A percentile compares a stretch with the other conserved stretches of the same genome.
phyloP scores from a whole-genome alignment of 2,329 filamentous ascomycete species.

The Penicillium sp. region DNA sequence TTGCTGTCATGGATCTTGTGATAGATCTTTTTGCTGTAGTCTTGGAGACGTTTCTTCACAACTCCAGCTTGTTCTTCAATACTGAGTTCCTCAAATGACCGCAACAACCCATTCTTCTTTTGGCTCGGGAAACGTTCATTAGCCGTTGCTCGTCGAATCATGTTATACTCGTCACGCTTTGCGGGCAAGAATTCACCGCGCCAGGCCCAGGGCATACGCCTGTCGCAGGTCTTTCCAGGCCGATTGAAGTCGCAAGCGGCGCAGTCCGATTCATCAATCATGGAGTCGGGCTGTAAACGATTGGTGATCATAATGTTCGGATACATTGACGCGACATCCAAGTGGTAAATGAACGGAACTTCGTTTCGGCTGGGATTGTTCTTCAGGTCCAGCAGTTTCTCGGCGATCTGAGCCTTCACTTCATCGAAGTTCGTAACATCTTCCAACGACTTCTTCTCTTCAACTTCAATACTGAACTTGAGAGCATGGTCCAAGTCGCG shows the following conservation, averaged over 20 bases:
- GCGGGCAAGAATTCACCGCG: conserved; percentile 95
- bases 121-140: conserved; percentile 91
- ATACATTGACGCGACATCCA: conserved; percentile 99
- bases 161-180: conserved; percentile 98
- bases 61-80: conserved; percentile 79
- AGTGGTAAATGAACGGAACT: conserved; percentile 89
- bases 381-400: conserved; percentile 71
- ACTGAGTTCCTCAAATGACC: conserved; percentile 78
- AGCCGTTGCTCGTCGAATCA: conserved; percentile 89
- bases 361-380: conserved; percentile 82
- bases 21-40: conserved; percentile 98
- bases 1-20: conserved; percentile 97
- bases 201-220: conserved; percentile 95
- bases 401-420: conserved; percentile 78
- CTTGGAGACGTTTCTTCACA: conserved; percentile 82
- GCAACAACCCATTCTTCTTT: conserved; percentile 66
- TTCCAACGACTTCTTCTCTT: conserved; percentile 79
- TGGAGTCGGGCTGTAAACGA: conserved; percentile 95
- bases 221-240: conserved; percentile 94
- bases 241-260: conserved; percentile 98
- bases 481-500: conserved; percentile 84
- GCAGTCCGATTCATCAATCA: conserved; percentile 95
- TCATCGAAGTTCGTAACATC: conserved; percentile 81
- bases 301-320: conserved; percentile 99
- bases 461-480: conserved; percentile 80